Percentiles rank a stretch among this genome's conserved stretches.
These are phyloP conservation scores for Neofusicoccum cordaticola DNA, from an alignment of 2,329 filamentous ascomycete genomes.

Conservation along the genomic window DNA sequence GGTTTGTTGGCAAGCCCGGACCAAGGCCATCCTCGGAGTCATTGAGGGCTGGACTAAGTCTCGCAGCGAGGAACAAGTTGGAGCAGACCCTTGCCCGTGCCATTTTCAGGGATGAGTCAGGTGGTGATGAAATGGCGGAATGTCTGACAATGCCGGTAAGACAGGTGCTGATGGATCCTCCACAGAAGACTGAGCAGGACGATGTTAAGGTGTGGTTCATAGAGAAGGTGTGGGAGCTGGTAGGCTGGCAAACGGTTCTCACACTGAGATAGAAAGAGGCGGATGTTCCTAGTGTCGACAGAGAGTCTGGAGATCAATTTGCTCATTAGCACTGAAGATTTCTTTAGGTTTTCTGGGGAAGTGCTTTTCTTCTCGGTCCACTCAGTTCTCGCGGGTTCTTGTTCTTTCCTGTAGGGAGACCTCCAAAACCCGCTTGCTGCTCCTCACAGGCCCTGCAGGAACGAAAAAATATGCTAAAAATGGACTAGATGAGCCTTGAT, in stretches of 20 bases:
- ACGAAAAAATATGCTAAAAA: too few species aligned
- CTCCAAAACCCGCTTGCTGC: too few species aligned
- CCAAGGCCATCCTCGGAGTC: slow-evolving; percentile 17
- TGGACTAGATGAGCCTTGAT: too few species aligned
- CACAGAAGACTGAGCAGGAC: slow-evolving; percentile 38
- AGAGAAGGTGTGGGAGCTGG: slow-evolving; percentile 54
- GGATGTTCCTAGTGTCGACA: too few species aligned
- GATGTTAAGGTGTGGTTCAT: slow-evolving; percentile 54
- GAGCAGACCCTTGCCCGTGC: slow-evolving; percentile 45
- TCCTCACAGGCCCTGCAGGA: too few species aligned
- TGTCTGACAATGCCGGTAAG: slow-evolving; percentile 39
- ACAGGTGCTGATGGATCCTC: slow-evolving; percentile 26
- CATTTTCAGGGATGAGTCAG: slow-evolving; percentile 38
- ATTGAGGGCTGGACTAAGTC: slow-evolving; percentile 32
- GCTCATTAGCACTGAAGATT: too few species aligned
- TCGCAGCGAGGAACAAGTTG: slow-evolving; percentile 41
- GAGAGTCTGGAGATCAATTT: too few species aligned
- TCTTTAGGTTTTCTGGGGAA: too few species aligned
- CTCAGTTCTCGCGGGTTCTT: too few species aligned
- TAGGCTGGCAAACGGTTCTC: slow-evolving; percentile 53
- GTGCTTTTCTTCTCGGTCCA: too few species aligned
- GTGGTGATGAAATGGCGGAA: slow-evolving; percentile 40
- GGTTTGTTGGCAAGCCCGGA: neutral
- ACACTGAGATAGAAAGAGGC: neutral
- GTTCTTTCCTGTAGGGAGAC: too few species aligned